Evolutionary conservation across 2,329 filamentous ascomycete genomes (phyloP), one percentile per base, ranked within the genome.

Genomic region (Apiospora malaysiana): DNA sequence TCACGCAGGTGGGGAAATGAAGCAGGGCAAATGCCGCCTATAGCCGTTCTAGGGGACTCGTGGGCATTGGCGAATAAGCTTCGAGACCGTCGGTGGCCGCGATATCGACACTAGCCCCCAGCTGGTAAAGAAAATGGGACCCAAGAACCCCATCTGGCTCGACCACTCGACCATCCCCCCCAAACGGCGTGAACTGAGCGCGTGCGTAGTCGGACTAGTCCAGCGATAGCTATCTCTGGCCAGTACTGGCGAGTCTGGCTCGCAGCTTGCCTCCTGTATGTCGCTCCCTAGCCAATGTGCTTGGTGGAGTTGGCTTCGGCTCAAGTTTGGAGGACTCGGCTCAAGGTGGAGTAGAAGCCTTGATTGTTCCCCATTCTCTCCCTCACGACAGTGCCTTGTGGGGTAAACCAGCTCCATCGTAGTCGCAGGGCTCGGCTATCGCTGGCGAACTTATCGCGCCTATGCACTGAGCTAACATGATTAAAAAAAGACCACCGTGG

Each of bases 1-100:
- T 79, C 78, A 79, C 77, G 78, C 79, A 78, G 76, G 70, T 69
- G 68, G 69, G 71, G 68, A 65, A 65, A 76, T 78, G 77, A 74
- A 68, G 66, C 46, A 66, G 68, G 47, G 21, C 45, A 70, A 78
- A 76, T 76, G 78, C 78, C 78, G 78, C 73, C 71, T 70, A 72
- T 80, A 80, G 71, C 78, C 78, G 78, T 73, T 10, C 66, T n/a
- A 68, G 69, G 69, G 66, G 46, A 73, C 68, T 68, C 68, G 25
- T 8, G 70, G 43, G 70, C 73, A 78, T 78, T 77, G 77, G 59
- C 78, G 76, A 80, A 79, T 80, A 71, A 78, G 21, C 70, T 43
- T 67, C 70, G 70, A 66, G 70, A 56, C 67, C 73, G 72, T 68
- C 23, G 68, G 68, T 71, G 74, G 71, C 72, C 72, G 74, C 40